Conservation (phyloP, 495 filamentous ascomycete genomes). For the Xylaria palmicola region DNA sequence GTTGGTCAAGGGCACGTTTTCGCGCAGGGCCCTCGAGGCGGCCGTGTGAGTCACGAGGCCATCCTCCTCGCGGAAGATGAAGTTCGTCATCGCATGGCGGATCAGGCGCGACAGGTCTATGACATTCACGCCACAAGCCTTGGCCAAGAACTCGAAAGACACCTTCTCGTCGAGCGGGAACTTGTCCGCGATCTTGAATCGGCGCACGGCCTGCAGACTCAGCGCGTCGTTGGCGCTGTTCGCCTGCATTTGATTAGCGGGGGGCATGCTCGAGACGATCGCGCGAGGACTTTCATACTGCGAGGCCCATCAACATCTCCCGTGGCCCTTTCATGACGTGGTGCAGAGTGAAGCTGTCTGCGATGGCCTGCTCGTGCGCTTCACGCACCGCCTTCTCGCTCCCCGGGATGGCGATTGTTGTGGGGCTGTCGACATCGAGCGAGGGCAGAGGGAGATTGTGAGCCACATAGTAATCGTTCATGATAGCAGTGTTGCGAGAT, state of each 20-base stretch:
- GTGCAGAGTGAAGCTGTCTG: not conserved
- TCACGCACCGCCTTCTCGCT: not conserved
- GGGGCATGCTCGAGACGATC: not conserved
- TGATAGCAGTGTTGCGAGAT: not conserved
- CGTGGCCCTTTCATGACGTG: not conserved
- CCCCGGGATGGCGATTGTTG: not conserved
- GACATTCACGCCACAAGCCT: not conserved
- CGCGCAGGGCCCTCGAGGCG: slow-evolving; percentile 2
- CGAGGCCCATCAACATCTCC: not conserved
- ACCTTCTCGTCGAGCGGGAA: not conserved
- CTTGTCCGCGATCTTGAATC: not conserved
- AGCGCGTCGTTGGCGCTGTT: not conserved
- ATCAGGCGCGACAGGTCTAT: slow-evolving; percentile 35
- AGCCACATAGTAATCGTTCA: not conserved
- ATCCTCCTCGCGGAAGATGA: slow-evolving; percentile 43
- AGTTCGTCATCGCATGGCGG: slow-evolving; percentile 47
- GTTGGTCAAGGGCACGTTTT: not conserved
- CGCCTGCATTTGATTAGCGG: not conserved
- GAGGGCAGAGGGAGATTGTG: not conserved
- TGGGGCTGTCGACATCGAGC: not conserved
- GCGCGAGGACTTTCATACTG: not conserved
- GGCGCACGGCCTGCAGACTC: not conserved
- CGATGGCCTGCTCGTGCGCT: not conserved
- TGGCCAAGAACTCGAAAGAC: not conserved
- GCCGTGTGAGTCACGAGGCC: slow-evolving; percentile 26